Conservation (phyloP, 495 filamentous ascomycete species). For the Hypoxylon fuscum region DNA sequence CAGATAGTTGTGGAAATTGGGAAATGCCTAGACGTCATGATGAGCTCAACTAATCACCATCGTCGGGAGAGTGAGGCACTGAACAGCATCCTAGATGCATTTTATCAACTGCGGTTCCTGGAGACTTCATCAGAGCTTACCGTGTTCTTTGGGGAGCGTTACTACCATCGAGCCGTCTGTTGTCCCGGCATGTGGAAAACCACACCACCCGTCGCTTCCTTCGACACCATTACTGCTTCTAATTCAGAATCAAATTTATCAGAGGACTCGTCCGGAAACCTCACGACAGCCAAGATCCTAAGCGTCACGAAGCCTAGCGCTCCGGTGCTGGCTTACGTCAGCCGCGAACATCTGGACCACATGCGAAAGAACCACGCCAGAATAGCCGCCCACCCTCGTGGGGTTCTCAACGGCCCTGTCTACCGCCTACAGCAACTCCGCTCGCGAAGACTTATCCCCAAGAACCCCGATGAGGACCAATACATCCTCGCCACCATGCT, state of each 20-base stretch:
- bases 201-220: slow-evolving; percentile 38
- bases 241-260: slow-evolving; percentile 34
- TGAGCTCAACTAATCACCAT: slow-evolving; percentile 18
- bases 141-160: slow-evolving; percentile 48
- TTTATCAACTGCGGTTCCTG: slow-evolving; percentile 47
- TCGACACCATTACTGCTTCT: slow-evolving; percentile 49
- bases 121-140: slow-evolving; percentile 41
- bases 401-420: slow-evolving; percentile 46
- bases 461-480: slow-evolving; percentile 52
- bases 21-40: slow-evolving; percentile 44
- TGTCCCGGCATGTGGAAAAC: slow-evolving; percentile 51
- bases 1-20: slow-evolving; percentile 40
- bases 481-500: slow-evolving; percentile 54
- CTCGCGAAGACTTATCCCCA: slow-evolving; percentile 49
- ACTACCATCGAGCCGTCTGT: slow-evolving; percentile 44
- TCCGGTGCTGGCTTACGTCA: slow-evolving; percentile 55
- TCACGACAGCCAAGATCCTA: not conserved
- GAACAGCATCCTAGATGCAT: slow-evolving; percentile 45
- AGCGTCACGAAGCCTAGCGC: slow-evolving; percentile 9
- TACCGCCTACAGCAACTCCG: slow-evolving; percentile 48
- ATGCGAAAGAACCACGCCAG: slow-evolving; percentile 48
- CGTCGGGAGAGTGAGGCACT: slow-evolving; percentile 45
- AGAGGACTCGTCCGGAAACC: slow-evolving; percentile 14
- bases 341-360: slow-evolving; percentile 43
- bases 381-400: slow-evolving; percentile 38